Base-by-base conservation (phyloP, 2,329 filamentous ascomycete genomes). In the Davidsoniella virescens region DNA sequence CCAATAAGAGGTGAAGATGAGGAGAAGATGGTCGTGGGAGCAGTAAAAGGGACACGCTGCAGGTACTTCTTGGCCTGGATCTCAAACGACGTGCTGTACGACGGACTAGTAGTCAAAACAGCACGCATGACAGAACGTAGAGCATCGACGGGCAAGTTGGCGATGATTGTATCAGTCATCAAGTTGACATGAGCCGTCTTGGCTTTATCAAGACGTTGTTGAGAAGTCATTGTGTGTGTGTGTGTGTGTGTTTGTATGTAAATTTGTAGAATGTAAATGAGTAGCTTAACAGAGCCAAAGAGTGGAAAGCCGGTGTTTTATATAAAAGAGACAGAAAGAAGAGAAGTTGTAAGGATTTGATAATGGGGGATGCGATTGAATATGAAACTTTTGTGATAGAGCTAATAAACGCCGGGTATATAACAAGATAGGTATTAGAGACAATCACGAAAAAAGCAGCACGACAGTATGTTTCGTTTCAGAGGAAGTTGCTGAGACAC, bases 101-200 rank as follows among this genome's bases (percentile, higher is more conserved):
- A 55, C 3, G 58, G 54, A 18, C 63, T 57, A 61, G 50, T 6
- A 57, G 51, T 53, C 18, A 53, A 37, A 3, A 53, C 37, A 39
- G 51, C 58, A 50, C 66, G 58, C 48, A 68, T 56, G 4, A 69
- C 59, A 5, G 60, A 59, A 2, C 67, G 63, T 14, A 70, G 54
- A 4, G 61, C 66, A n/a, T 66, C 65, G 1, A 59, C 55, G 1
- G 65, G 60, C 20, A 70, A 54, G 43, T 66, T 69, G n/a, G 62
- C 64, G 48, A 70, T 66, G 51, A 69, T 62, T 3, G 63, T 67
- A 51, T 69, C 67, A 2, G 63, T 65, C 67, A 69, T 69, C 63
- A 69, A 66, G 48, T 70, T 70, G 54, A 69, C 65, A 55, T 70
- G 67, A 23, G 66, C 63, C 36, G 54, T 56, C n/a, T 56, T 59